A percentile compares a stretch with the other conserved stretches of the same genome.
These are phyloP conservation scores for Ogataea chonburiensis DNA, from an alignment of 805 yeast genomes.

Conservation along the genomic window DNA sequence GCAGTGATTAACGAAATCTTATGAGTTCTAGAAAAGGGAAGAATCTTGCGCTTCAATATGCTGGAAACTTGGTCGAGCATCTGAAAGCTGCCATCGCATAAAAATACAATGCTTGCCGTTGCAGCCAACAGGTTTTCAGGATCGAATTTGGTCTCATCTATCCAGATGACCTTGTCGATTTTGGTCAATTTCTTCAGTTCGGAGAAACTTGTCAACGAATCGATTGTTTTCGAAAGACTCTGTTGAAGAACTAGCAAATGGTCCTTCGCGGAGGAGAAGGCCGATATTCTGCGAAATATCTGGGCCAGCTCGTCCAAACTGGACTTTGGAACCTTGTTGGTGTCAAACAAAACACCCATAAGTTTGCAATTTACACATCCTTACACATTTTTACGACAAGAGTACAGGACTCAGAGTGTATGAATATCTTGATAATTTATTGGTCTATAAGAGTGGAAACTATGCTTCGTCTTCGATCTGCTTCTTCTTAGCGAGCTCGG, in stretches of 20 bases:
- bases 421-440: slow-evolving; percentile 4
- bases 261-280: slow-evolving; percentile 2
- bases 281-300: slow-evolving; percentile 19
- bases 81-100: slow-evolving; percentile 19
- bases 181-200: slow-evolving; percentile 26
- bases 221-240: slow-evolving; percentile 25
- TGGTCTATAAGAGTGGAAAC: slow-evolving; percentile 6
- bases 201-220: slow-evolving; percentile 30
- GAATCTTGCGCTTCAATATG: slow-evolving; percentile 18
- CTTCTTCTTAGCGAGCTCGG: slow-evolving; percentile 72
- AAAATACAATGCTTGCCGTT: slow-evolving; percentile 25
- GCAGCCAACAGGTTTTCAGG: slow-evolving; percentile 19
- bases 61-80: slow-evolving; percentile 13
- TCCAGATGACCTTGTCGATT: slow-evolving; percentile 32
- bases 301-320: slow-evolving; percentile 17
- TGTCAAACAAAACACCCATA: slow-evolving; percentile 18
- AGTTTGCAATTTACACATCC: slow-evolving; percentile 4
- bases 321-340: slow-evolving; percentile 9
- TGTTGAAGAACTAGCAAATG: slow-evolving; percentile 28
- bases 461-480: slow-evolving; percentile 48
- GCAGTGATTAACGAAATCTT: slow-evolving; percentile 22
- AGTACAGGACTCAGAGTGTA: background rate
- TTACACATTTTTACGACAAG: slow-evolving; percentile 9
- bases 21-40: slow-evolving; percentile 17
- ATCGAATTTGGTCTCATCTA: slow-evolving; percentile 24